phyloP scores from a whole-genome alignment of 306 rosid genomes.

The Medicago truncatula region MtrunA17r5.0-ANR NC_053043.1:30399501-30400000 shows the following conservation, averaged over 20 bases:
- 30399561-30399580: conserved; percentile 21
- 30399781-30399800: neutral
- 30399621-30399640: conserved; percentile 7
- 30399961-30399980: neutral
- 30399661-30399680: conserved; percentile 22
- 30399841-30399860: neutral
- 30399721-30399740: neutral
- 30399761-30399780: neutral
- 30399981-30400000: neutral
- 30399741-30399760: conserved; percentile 20
- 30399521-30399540: conserved; percentile 61
- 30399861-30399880: no score
- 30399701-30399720: conserved; percentile 8
- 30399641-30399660: neutral
- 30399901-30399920: neutral
- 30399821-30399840: neutral
- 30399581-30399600: conserved; percentile 7
- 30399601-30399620: neutral
- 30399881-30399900: neutral
- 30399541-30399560: conserved; percentile 8
- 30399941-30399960: neutral
- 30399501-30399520: conserved; percentile 98
- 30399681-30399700: conserved; percentile 19
- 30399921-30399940: neutral
- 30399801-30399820: neutral